A percentile compares a stretch with the other conserved stretches of the same genome.
phyloP scores from a whole-genome alignment of 2,329 filamentous ascomycete species.

The Byssoonygena ceratinophila region DNA sequence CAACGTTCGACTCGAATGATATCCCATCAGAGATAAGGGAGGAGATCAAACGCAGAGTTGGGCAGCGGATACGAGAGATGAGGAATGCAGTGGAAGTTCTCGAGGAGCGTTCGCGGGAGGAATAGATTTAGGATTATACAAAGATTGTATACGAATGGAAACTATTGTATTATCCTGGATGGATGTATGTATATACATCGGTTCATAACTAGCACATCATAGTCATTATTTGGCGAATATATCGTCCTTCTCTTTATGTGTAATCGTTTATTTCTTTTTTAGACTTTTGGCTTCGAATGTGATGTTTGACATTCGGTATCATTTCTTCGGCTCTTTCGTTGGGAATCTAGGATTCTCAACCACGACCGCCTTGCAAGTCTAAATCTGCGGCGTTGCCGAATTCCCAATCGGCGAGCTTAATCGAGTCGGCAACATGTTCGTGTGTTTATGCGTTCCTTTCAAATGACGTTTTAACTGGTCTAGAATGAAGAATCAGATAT shows the following conservation, averaged over 20 bases:
- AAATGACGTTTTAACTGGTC: slow-evolving; percentile 36
- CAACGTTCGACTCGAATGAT: slow-evolving; percentile 25
- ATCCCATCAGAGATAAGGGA: slow-evolving; percentile 27
- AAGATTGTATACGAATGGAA: not conserved
- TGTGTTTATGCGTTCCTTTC: slow-evolving; percentile 29
- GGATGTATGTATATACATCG: not conserved
- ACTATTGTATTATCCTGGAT: not conserved
- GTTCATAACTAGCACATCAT: not conserved
- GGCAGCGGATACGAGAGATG: slow-evolving; percentile 39
- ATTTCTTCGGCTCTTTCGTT: too few species aligned
- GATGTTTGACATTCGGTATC: too few species aligned
- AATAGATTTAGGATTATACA: not conserved
- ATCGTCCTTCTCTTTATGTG: not conserved
- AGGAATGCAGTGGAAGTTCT: slow-evolving; percentile 35
- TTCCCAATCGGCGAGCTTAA: not conserved
- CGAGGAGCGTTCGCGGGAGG: slow-evolving; percentile 29
- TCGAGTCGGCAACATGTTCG: not conserved
- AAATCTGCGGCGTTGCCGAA: not conserved
- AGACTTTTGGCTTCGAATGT: too few species aligned
- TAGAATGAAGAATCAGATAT: slow-evolving; percentile 14
- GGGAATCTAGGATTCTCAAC: too few species aligned
- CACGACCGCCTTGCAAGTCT: not conserved
- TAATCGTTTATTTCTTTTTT: not conserved
- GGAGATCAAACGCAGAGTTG: slow-evolving; percentile 37
- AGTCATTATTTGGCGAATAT: not conserved